Conservation (phyloP, 192 early-diverging fungal species). For the Helicostylum pulchrum region DNA sequence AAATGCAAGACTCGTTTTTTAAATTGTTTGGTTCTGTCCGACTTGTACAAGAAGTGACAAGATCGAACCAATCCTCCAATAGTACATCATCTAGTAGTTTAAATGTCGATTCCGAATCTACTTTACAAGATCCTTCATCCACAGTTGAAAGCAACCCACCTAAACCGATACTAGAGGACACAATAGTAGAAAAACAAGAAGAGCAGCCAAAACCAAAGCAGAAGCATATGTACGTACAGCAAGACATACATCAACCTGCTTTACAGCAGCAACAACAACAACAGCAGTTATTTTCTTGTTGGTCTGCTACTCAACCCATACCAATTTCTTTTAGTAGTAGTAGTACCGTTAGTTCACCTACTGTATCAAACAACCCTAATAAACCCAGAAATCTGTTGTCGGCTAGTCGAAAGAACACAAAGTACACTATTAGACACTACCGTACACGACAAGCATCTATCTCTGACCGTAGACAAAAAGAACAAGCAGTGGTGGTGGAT, state of each 20-base stretch:
- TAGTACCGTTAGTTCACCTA: not conserved
- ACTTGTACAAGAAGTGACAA: slow-evolving; percentile 38
- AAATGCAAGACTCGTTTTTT: slow-evolving; percentile 17
- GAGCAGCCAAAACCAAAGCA: not conserved
- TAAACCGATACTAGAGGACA: not conserved
- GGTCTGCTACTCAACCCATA: not conserved
- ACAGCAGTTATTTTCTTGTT: not conserved
- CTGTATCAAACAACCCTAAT: not conserved
- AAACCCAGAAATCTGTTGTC: not conserved
- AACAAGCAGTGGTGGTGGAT: not conserved
- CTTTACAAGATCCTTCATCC: not conserved
- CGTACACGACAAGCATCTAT: slow-evolving; percentile 7
- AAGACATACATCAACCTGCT: not conserved
- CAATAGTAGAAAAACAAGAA: too few species aligned
- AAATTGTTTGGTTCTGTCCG: slow-evolving; percentile 35
- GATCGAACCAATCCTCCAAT: slow-evolving; percentile 12
- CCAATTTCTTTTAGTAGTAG: not conserved
- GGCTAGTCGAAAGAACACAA: slow-evolving; percentile 13
- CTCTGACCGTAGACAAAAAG: not conserved
- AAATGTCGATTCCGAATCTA: not conserved
- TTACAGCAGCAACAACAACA: not conserved
- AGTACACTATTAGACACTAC: slow-evolving; percentile 14
- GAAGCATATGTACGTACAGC: not conserved
- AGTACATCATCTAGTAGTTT: not conserved
- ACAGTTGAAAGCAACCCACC: too few species aligned